A percentile compares a stretch with the other conserved stretches of the same genome.
phyloP scores from a whole-genome alignment of 2,329 filamentous ascomycete species.

The Ophioceras dolichostomum region DNA sequence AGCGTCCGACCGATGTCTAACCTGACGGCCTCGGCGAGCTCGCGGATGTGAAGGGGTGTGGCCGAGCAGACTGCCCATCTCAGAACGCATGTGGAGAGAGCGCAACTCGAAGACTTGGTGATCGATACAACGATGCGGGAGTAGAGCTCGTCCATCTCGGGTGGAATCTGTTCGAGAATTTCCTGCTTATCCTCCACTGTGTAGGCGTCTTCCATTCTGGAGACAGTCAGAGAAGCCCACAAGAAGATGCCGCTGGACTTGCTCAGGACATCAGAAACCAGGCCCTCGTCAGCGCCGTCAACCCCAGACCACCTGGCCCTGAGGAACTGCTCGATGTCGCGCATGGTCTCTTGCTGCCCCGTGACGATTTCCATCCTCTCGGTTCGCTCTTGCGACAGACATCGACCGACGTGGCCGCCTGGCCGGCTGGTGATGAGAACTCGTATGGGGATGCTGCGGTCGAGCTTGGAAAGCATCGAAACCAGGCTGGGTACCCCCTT shows the following conservation, averaged over 20 bases:
- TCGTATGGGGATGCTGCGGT: not conserved
- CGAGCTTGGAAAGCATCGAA: not conserved
- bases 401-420: not conserved
- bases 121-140: not conserved
- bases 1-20: constrained; percentile 3
- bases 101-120: not conserved
- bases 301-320: not conserved
- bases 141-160: constrained; percentile 1
- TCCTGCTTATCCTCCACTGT: not conserved
- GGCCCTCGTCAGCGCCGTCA: not conserved
- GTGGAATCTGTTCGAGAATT: not conserved
- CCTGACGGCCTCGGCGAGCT: constrained; percentile 6
- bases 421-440: not conserved
- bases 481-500: not conserved
- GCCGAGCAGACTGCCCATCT: not conserved
- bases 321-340: not conserved
- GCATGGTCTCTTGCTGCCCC: not conserved
- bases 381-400: not conserved
- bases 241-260: constrained; percentile 1
- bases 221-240: not conserved
- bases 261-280: not conserved
- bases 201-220: not conserved
- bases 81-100: not conserved
- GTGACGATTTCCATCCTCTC: not conserved
- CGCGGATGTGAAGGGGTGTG: not conserved